These are phyloP conservation scores for Primulina tabacum DNA, from an alignment of 257 asterid species.

Conservation along the genomic window DNA sequence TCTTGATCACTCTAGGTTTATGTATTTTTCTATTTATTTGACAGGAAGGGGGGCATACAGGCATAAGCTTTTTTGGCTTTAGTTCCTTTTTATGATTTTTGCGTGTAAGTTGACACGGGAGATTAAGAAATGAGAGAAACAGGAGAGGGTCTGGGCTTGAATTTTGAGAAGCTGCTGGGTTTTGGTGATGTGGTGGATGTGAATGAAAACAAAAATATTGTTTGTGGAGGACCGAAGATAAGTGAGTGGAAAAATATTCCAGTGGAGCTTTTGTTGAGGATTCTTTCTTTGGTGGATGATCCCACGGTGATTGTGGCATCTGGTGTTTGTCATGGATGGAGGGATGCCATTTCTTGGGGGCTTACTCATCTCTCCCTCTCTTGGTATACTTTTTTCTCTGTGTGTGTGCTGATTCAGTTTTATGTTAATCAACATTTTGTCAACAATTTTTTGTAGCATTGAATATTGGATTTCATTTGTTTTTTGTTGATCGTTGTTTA, in stretches of 20 bases:
- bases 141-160: conserved; percentile 52
- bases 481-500: neutral
- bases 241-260: conserved; percentile 96
- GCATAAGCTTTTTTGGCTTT: conserved; percentile 24
- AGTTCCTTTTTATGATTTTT: conserved; percentile 8
- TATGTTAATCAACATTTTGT: neutral
- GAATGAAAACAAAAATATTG: conserved; percentile 14
- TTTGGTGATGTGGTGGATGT: conserved; percentile 27
- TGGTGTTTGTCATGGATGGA: conserved; percentile 97
- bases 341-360: conserved; percentile 89
- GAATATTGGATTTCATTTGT: neutral
- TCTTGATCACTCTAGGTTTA: conserved; percentile 17
- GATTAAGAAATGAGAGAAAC: conserved; percentile 32
- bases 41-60: conserved; percentile 25
- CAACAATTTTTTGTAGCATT: neutral
- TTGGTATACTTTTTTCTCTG: conserved; percentile 44
- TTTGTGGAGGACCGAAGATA: conserved; percentile 48
- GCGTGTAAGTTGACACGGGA: conserved; percentile 13
- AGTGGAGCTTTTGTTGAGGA: conserved; percentile 74
- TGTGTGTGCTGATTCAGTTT: neutral
- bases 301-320: conserved; percentile 84
- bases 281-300: conserved; percentile 78
- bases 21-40: conserved; percentile 15
- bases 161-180: conserved; percentile 71
- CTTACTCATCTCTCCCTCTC: conserved; percentile 72